Percentiles rank a stretch among this genome's conserved stretches.
Conservation (phyloP, 2,329 filamentous ascomycete genomes). For the Venturiaceae sp. region DNA sequence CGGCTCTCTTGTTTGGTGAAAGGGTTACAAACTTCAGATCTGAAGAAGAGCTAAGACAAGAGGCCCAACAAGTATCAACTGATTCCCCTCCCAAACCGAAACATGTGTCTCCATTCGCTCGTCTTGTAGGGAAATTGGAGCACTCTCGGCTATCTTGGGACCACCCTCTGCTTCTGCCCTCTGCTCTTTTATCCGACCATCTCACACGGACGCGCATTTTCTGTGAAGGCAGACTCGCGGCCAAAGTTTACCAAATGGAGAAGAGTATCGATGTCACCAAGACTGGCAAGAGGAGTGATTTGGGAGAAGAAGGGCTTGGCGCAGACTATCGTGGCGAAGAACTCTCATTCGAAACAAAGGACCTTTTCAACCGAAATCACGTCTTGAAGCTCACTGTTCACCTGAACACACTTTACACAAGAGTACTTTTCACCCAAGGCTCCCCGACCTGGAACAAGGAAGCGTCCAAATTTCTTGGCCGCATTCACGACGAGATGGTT, state of each 20-base stretch:
- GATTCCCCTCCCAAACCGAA: too few species aligned
- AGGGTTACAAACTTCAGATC: too few species aligned
- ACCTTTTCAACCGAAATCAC: background rate
- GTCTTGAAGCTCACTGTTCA: background rate
- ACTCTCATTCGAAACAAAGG: background rate
- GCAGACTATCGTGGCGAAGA: background rate
- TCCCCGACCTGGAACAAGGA: background rate
- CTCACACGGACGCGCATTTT: background rate
- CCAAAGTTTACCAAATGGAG: background rate
- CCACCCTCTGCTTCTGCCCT: background rate
- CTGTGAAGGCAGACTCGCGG: background rate
- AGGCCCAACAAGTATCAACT: too few species aligned
- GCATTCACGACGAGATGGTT: background rate
- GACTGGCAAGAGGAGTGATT: background rate
- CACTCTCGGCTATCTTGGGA: background rate
- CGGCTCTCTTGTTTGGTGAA: too few species aligned
- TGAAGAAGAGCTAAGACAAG: too few species aligned
- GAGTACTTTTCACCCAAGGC: background rate
- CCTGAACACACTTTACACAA: background rate
- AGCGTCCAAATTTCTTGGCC: background rate
- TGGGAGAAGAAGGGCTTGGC: background rate
- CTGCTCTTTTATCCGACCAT: background rate
- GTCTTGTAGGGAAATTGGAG: background rate
- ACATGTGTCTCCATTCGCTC: background rate
- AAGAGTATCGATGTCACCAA: background rate